phyloP scores from a whole-genome alignment of 768 basidiomycete genomes.

The Amanita jacksonii region DNA sequence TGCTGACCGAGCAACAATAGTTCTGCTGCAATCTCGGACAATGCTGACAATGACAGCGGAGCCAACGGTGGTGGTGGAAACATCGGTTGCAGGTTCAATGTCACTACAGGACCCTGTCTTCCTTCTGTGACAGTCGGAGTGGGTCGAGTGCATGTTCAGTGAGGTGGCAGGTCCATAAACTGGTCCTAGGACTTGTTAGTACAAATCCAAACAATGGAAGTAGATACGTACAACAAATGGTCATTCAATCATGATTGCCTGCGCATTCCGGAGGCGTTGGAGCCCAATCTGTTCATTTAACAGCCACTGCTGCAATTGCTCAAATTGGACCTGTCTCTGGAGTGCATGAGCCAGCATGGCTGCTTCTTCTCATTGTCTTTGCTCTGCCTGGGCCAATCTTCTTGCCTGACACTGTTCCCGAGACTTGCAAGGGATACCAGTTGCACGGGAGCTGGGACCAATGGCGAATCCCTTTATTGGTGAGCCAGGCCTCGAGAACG shows the following conservation, averaged over 20 bases:
- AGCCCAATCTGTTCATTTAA: conserved; percentile 6
- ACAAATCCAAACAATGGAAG: no score
- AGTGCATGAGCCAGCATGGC: conserved; percentile 47
- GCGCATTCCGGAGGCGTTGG: conserved; percentile 1
- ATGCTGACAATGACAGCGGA: conserved; percentile 33
- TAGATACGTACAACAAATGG: conserved; percentile 8
- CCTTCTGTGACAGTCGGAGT: conserved; percentile 9
- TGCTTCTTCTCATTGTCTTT: conserved; percentile 53
- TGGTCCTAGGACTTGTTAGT: conserved; percentile 12
- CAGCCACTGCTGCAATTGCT: conserved; percentile 18
- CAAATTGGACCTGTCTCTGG: conserved; percentile 37
- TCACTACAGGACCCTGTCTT: conserved; percentile 1
- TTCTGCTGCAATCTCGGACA: conserved; percentile 63
- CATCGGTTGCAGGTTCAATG: conserved; percentile 22
- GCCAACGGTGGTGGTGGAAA: conserved; percentile 9
- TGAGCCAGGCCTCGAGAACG: conserved; percentile 88
- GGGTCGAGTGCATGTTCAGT: conserved; percentile 9
- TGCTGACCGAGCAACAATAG: conserved; percentile 65
- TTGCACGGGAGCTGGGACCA: conserved; percentile 71
- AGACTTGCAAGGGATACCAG: conserved; percentile 64
- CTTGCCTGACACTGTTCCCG: conserved; percentile 63
- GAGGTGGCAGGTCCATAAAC: conserved; percentile 14
- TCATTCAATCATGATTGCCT: conserved; percentile 5
- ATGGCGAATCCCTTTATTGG: conserved; percentile 81
- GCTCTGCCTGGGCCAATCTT: conserved; percentile 43